Conservation (phyloP, 2,329 filamentous ascomycete genomes). For the Xylaria sp. region DNA sequence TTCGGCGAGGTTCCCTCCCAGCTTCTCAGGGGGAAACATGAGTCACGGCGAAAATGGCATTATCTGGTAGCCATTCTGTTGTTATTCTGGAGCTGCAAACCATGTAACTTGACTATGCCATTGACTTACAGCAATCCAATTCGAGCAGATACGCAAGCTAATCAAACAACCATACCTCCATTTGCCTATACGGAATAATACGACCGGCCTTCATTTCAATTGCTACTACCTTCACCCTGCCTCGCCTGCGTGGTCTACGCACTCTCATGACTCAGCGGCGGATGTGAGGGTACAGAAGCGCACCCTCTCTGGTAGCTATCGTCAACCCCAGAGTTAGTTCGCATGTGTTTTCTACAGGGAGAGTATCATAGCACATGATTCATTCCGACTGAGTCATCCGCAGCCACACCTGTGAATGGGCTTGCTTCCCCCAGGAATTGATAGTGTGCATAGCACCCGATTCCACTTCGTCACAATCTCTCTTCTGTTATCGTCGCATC, state of each 20-base stretch:
- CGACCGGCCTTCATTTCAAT: constrained; percentile 9
- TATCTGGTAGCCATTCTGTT: background rate
- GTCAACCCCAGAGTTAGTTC: background rate
- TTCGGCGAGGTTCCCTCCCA: constrained; percentile 17
- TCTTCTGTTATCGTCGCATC: background rate
- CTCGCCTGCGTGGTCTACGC: background rate
- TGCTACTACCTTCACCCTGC: background rate
- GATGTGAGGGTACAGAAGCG: background rate
- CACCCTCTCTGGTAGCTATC: background rate
- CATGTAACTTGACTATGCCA: background rate
- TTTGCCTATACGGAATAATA: constrained; percentile 15
- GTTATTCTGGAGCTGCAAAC: constrained; percentile 4
- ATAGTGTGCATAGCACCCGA: background rate
- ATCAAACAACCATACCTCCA: background rate
- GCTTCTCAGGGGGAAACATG: constrained; percentile 11
- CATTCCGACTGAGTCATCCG: constrained; percentile 30
- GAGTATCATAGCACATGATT: constrained; percentile 12
- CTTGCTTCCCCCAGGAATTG: background rate
- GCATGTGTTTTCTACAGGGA: background rate
- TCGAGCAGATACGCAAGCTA: background rate
- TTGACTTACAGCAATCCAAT: background rate
- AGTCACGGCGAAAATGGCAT: constrained; percentile 18
- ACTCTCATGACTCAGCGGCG: constrained; percentile 22
- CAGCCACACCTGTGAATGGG: background rate
- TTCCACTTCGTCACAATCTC: background rate